phyloP scores from a whole-genome alignment of 192 early-diverging fungal species.

The Martensiomyces pterosporus region DNA sequence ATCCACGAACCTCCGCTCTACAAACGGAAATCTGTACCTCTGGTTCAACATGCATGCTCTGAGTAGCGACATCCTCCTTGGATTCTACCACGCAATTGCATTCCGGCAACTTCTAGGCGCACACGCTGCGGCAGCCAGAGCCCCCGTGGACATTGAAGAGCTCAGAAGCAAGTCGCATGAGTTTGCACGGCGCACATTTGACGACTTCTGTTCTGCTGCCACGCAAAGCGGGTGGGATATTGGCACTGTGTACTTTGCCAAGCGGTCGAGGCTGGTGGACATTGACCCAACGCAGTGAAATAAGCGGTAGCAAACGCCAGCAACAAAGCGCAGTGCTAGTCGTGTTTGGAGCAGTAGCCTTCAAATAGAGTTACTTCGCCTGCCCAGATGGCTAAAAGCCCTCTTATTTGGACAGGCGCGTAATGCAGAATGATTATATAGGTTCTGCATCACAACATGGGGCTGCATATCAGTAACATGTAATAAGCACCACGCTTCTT shows the following conservation, averaged over 20 bases:
- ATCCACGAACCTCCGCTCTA: conserved; percentile 1
- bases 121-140: background rate
- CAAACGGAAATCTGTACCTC: conserved; percentile 13
- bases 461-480: no score
- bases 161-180: conserved; percentile 5
- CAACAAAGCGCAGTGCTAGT: background rate
- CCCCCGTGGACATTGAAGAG: no score
- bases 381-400: no score
- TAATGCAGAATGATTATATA: no score
- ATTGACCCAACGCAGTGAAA: conserved; percentile 2
- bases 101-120: conserved; percentile 11
- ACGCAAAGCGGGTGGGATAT: conserved; percentile 29
- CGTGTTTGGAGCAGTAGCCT: no score
- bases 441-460: no score
- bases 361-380: no score
- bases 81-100: conserved; percentile 26
- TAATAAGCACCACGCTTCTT: no score
- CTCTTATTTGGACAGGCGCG: no score
- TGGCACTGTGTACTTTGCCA: conserved; percentile 25
- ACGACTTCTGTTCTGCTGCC: conserved; percentile 8
- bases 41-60: conserved; percentile 23
- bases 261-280: conserved; percentile 12
- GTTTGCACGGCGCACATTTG: conserved; percentile 29
- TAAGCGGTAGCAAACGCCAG: background rate
- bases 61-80: conserved; percentile 18